A percentile compares a stretch with the other conserved stretches of the same genome.
Conservation (phyloP, 2,329 filamentous ascomycete genomes). For the Alternaria infectoria region DNA sequence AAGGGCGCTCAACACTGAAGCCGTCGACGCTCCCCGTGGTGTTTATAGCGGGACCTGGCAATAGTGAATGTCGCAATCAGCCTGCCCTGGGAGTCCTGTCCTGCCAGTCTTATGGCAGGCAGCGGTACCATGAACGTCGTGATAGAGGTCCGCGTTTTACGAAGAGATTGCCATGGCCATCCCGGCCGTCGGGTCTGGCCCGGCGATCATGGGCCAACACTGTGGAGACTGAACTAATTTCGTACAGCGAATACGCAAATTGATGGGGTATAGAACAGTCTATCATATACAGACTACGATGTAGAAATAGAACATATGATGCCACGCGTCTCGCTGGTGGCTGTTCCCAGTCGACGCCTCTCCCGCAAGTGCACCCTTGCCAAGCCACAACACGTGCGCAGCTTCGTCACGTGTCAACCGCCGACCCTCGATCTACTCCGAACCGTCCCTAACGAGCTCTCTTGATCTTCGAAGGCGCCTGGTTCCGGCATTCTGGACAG, state of each 20-base stretch:
- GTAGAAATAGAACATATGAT: not conserved
- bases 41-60: not conserved
- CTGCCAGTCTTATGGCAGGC: not conserved
- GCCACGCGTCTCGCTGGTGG: not conserved
- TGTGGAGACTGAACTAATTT: slow-evolving; percentile 10
- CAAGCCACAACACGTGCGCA: slow-evolving; percentile 11
- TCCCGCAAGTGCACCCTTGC: slow-evolving; percentile 14
- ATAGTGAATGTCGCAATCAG: not conserved
- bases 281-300: not conserved
- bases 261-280: slow-evolving; percentile 12
- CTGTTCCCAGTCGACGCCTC: slow-evolving; percentile 20
- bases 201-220: slow-evolving; percentile 5
- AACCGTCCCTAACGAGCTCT: slow-evolving; percentile 37
- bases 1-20: not conserved
- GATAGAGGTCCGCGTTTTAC: not conserved
- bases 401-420: slow-evolving; percentile 8
- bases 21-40: not conserved
- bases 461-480: slow-evolving; percentile 51
- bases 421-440: not conserved
- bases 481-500: slow-evolving; percentile 52
- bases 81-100: not conserved
- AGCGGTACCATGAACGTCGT: not conserved
- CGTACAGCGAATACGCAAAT: slow-evolving; percentile 1
- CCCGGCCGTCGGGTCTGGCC: slow-evolving; percentile 10
- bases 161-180: slow-evolving; percentile 6